Evolutionary conservation across 2,329 filamentous ascomycete species (phyloP), one percentile per base, ranked within the genome.

Genomic region (Domatiomyces catenatus): DNA sequence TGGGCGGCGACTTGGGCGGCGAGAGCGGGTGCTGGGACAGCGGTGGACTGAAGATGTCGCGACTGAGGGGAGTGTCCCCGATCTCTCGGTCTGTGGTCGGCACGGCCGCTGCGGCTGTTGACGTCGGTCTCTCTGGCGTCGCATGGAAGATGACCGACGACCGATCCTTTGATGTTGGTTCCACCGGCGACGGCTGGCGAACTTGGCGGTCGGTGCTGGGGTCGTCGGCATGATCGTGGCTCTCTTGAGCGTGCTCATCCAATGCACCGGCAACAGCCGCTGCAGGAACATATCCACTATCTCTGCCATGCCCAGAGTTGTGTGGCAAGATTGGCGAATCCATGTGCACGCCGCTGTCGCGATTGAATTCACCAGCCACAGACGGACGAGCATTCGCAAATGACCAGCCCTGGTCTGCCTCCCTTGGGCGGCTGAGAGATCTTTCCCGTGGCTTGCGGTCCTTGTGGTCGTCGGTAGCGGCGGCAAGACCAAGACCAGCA

Each of bases 401-500:
- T 26, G 56, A 57, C 56, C 58, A 59, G 4, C 52, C 53, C 19
- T 50, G 26, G 17, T 44, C 32, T 12, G 4, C 5, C 18, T 47
- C 45, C 26, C 43, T 46, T 20, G 48, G 15, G 18, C 39, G 51
- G 68, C 81, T 15, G 64, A 81, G 52, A 73, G 80, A 47, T 61
- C 75, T 6, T 59, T 80, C 10, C 64, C 79, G 10, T 80, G 78
- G 64, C 61, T 80, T 15, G 63, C 69, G 24, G 72, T 74, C 12
- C 58, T 79, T 2, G 59, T 74, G 2, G 61, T 74, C 56, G 18
- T 49, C 28, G n/a, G 47, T 49, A 17, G 19, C 24, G 22, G 49
- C 47, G 22, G 54, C 54, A 44, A 59, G 54, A 15, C 58, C 58
- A 20, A 59, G 52, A 43, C 54, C 56, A 45, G 56, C 56, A 43